Conservation (phyloP, 495 filamentous ascomycete genomes). For the Penicillium odoratum region DNA sequence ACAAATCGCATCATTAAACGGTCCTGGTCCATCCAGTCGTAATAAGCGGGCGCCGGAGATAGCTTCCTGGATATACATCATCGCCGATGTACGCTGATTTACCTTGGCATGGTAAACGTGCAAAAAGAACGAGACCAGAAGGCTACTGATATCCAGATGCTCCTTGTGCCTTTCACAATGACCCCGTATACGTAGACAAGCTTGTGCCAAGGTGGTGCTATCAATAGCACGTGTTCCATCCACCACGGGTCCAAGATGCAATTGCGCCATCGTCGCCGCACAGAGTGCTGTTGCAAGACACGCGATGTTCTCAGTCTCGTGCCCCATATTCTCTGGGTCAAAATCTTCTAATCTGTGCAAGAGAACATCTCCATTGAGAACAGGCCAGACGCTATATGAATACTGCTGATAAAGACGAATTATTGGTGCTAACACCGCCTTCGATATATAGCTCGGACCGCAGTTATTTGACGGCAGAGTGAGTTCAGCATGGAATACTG, state of each 20-base stretch:
- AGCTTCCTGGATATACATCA: conserved; percentile 37
- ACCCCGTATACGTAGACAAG: conserved; percentile 26
- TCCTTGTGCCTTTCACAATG: conserved; percentile 11
- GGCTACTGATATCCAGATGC: conserved; percentile 18
- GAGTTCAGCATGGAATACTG: neutral
- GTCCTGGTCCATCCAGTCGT: conserved; percentile 18
- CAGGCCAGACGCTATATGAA: conserved; percentile 37
- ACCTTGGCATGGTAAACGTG: conserved; percentile 39
- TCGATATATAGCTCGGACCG: conserved; percentile 10
- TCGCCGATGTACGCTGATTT: conserved; percentile 29
- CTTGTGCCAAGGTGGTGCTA: conserved; percentile 21
- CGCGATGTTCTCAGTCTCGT: conserved; percentile 9
- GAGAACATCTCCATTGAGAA: conserved; percentile 25
- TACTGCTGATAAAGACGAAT: conserved; percentile 25
- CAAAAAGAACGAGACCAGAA: conserved; percentile 35
- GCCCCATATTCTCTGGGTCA: conserved; percentile 1
- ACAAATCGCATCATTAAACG: neutral
- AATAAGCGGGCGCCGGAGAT: conserved; percentile 26
- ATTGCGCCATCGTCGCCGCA: conserved; percentile 36
- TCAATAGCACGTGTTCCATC: conserved; percentile 14
- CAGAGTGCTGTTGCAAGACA: conserved; percentile 31
- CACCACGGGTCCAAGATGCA: conserved; percentile 25
- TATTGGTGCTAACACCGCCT: conserved; percentile 11
- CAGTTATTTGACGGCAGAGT: neutral
- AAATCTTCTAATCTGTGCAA: conserved; percentile 20